phyloP scores from a whole-genome alignment of 352 stramenopile species.

The Phytophthora hybrid region DNA sequence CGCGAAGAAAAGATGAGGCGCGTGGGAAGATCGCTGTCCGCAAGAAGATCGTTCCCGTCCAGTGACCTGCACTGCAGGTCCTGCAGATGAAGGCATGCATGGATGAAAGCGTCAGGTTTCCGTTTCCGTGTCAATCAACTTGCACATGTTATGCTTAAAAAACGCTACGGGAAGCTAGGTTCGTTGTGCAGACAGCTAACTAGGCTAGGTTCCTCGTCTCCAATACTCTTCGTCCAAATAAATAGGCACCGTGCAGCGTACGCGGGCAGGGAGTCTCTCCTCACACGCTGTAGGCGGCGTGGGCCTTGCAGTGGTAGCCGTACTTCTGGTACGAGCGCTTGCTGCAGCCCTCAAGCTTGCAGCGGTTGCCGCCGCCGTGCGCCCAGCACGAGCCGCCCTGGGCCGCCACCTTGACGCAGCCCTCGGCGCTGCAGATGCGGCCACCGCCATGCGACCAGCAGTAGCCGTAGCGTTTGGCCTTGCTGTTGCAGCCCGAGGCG shows the following conservation, averaged over 20 bases:
- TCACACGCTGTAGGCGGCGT: constrained; percentile 51
- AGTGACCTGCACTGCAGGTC: too few species aligned
- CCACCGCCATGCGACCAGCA: constrained; percentile 85
- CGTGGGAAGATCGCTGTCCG: not conserved
- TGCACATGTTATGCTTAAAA: constrained; percentile 27
- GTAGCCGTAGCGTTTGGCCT: constrained; percentile 85
- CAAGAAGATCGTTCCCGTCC: not conserved
- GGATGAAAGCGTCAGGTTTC: too few species aligned
- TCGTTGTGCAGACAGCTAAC: constrained; percentile 6
- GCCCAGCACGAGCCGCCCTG: constrained; percentile 80
- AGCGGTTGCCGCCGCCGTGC: constrained; percentile 81
- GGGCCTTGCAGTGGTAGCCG: constrained; percentile 73
- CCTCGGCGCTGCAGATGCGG: constrained; percentile 65
- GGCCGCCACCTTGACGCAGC: constrained; percentile 72
- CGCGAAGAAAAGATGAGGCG: not conserved
- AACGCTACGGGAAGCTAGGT: constrained; percentile 23
- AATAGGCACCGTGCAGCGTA: constrained; percentile 27
- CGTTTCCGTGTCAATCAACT: constrained; percentile 19
- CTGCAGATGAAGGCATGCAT: not conserved
- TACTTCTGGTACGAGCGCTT: constrained; percentile 84
- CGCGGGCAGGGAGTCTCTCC: not conserved
- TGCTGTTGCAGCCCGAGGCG: constrained; percentile 66
- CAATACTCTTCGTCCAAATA: constrained; percentile 32
- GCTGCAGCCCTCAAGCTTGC: constrained; percentile 67
- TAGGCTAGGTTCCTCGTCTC: constrained; percentile 20